These are phyloP conservation scores for Periconia sp. DNA, from an alignment of 2,329 filamentous ascomycete genomes.

Conservation along the genomic window DNA sequence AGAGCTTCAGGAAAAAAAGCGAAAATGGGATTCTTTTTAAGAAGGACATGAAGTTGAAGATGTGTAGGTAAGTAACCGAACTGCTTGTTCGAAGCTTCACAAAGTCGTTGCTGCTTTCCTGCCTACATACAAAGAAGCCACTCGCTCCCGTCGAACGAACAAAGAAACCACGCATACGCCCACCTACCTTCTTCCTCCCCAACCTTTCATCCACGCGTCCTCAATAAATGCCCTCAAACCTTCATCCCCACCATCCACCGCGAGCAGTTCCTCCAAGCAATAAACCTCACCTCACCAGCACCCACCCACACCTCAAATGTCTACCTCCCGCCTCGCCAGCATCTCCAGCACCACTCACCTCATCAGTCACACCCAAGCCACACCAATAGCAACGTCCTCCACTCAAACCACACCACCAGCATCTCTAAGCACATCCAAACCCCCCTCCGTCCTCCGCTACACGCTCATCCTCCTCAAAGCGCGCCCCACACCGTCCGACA, in stretches of 20 bases:
- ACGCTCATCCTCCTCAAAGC: conserved; percentile 32
- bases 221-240: no score
- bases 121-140: no score
- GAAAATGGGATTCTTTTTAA: no score
- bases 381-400: not conserved
- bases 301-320: not conserved
- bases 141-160: no score
- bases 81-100: no score
- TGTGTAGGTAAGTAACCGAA: no score
- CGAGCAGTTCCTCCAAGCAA: not conserved
- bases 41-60: no score
- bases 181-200: not conserved
- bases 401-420: not conserved
- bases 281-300: not conserved
- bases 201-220: not conserved
- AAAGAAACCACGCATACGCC: not conserved
- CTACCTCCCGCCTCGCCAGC: not conserved
- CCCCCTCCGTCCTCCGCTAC: conserved; percentile 29
- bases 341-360: not conserved
- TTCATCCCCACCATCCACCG: not conserved
- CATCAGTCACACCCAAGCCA: not conserved
- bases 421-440: conserved; percentile 5
- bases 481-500: conserved; percentile 19
- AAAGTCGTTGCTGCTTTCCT: no score
- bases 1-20: no score